A percentile compares a stretch with the other conserved stretches of the same genome.
Conservation (phyloP, 768 basidiomycete genomes). For the Kwoniella europaea region DNA sequence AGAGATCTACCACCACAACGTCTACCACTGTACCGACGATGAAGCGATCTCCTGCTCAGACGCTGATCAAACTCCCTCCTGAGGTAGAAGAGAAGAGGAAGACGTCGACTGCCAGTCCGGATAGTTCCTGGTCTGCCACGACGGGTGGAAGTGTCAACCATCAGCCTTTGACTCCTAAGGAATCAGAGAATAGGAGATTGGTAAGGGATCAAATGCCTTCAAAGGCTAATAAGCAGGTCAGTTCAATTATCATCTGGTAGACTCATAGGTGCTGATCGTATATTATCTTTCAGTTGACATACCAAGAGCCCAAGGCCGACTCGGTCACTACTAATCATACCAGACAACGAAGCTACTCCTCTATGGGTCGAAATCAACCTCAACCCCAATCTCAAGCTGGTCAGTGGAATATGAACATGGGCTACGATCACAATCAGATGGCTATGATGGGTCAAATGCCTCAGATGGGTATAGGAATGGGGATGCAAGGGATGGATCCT, state of each 20-base stretch:
- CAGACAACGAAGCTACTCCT: constrained; percentile 16
- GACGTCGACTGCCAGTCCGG: constrained; percentile 24
- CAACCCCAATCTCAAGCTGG: background rate
- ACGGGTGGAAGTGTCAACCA: constrained; percentile 35
- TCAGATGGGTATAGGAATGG: constrained; percentile 11
- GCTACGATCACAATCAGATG: constrained; percentile 7
- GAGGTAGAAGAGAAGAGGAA: constrained; percentile 10
- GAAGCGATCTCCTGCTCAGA: constrained; percentile 19
- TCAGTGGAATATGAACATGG: background rate
- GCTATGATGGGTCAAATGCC: constrained; percentile 2
- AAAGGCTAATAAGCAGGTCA: background rate
- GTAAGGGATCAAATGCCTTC: background rate
- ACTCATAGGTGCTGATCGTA: background rate
- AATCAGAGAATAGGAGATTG: background rate
- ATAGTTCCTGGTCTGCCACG: constrained; percentile 18
- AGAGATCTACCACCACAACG: background rate
- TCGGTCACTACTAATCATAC: background rate
- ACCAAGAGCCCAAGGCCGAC: background rate
- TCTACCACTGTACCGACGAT: background rate
- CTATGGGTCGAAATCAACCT: constrained; percentile 9
- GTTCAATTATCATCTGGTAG: background rate
- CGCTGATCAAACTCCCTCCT: constrained; percentile 12
- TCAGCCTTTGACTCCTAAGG: constrained; percentile 39
- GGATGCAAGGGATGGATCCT: constrained; percentile 9
- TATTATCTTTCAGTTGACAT: background rate